A percentile compares a stretch with the other conserved stretches of the same genome.
Evolutionary conservation across 2,329 filamentous ascomycete genomes (phyloP).

Genomic region (Penicillium nordicum): DNA sequence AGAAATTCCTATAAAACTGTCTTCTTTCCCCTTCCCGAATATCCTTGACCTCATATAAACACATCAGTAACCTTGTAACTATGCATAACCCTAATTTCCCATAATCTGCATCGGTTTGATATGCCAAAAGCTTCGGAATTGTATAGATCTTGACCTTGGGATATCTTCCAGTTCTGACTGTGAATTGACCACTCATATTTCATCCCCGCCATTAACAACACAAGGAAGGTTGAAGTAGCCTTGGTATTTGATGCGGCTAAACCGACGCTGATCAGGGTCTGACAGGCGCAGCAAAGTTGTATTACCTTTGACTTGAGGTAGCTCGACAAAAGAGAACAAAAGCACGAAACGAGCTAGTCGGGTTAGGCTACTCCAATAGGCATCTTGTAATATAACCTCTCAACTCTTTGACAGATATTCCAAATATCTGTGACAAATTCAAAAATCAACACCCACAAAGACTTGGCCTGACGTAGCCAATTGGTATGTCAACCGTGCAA

Average conservation of each 20-base stretch:
- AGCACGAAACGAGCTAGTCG: background rate
- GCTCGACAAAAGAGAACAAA: background rate
- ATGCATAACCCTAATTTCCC: background rate
- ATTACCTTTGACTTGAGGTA: background rate
- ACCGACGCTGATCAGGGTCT: background rate
- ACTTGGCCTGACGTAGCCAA: background rate
- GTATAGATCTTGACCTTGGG: background rate
- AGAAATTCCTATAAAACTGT: background rate
- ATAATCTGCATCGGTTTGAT: background rate
- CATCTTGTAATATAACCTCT: background rate
- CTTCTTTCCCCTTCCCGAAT: background rate
- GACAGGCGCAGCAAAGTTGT: background rate
- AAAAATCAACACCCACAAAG: background rate
- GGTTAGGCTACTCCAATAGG: background rate
- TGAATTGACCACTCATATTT: background rate
- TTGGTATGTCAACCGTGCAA: constrained; percentile 4
- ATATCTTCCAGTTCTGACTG: background rate
- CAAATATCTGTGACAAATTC: background rate
- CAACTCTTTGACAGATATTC: background rate
- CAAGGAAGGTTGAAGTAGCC: background rate
- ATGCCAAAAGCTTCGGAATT: background rate
- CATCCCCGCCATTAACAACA: background rate
- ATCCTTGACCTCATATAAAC: background rate
- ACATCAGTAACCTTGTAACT: background rate
- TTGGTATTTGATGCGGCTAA: background rate